Base-by-base conservation (phyloP, 495 filamentous ascomycete species). In the Neurospora intermedia region DNA sequence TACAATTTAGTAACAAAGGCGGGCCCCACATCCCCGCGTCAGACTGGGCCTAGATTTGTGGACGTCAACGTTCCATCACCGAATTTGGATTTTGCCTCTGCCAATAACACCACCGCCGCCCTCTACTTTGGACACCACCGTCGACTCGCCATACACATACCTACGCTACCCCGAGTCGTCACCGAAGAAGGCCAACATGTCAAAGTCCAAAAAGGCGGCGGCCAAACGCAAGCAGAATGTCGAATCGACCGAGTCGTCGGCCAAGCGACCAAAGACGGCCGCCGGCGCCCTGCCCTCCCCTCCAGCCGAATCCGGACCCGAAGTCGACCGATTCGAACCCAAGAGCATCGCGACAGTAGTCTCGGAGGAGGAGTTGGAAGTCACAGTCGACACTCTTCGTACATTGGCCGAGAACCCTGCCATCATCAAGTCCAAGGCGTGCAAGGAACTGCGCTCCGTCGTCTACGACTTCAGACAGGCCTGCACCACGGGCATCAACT, bases 401-500 rank as follows among this genome's bases (percentile, higher is more conserved):
- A 76, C 80, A 1, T 79, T 86, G 4, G 71, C 83, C 9, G 74
- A 81, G 41, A 77, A 86, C 74, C 84, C 84, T 3, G 73, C 48
- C 62, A 73, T 86, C 3, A 82, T 85, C 72, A 85, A 85, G 74
- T 80, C 83, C 2, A 83, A 84, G 74, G 79, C 78, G 27, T 85
- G 83, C 76, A 85, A 82, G 70, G 82, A 83, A 71, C 74, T 86
- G n/a, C 76, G 83, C 31, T 80, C 79, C 7, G 84, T 83, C 20
- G 84, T 84, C 15, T 84, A 84, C 73, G 81, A 83, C 41, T 86
- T 86, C 72, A 82, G 81, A 16, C 78, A 83, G 71, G 83, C 83
- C 23, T 85, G 82, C 71, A 81, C 80, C 27, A 84, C 82, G 20
- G 84, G 83, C 41, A 77, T 83, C 76, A 85, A 84, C 77, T 76